These are phyloP conservation scores for Heterobasidion irregulare DNA, from an alignment of 1,284 basidiomycete species.

Conservation along the genomic window DNA sequence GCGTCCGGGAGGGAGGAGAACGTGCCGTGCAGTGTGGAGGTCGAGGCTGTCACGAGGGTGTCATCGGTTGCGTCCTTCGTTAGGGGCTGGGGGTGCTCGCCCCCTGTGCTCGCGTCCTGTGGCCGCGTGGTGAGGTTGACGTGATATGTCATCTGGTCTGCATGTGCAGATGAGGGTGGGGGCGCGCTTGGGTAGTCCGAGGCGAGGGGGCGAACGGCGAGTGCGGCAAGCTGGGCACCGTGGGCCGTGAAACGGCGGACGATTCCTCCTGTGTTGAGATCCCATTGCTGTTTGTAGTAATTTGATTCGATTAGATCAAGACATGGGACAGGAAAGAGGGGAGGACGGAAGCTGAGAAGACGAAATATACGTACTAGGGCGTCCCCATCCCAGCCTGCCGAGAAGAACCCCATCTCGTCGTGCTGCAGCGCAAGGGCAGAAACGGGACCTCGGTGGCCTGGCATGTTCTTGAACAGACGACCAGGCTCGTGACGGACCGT, in stretches of 20 bases:
- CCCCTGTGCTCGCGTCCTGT: not conserved
- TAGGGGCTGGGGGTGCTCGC: not conserved
- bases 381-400: constrained; percentile 92
- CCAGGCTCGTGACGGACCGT: constrained; percentile 92
- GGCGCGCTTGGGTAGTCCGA: constrained; percentile 23
- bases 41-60: not conserved
- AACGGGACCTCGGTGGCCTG: constrained; percentile 72
- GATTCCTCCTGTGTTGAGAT: constrained; percentile 85
- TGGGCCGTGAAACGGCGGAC: constrained; percentile 78
- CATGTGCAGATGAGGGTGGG: not conserved
- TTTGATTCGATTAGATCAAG: not conserved
- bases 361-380: constrained; percentile 57
- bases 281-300: constrained; percentile 75
- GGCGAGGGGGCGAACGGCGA: constrained; percentile 69
- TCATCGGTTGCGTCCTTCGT: not conserved
- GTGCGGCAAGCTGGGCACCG: constrained; percentile 78
- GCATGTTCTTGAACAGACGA: constrained; percentile 65
- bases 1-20: no score
- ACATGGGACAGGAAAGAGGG: not conserved
- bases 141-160: not conserved
- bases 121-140: not conserved
- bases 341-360: not conserved
- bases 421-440: constrained; percentile 79
- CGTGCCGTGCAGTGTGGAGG: not conserved
- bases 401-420: constrained; percentile 80